A percentile compares a stretch with the other conserved stretches of the same genome.
These are phyloP conservation scores for Leccinum obscurum DNA, from an alignment of 768 basidiomycete genomes.

Conservation along the genomic window DNA sequence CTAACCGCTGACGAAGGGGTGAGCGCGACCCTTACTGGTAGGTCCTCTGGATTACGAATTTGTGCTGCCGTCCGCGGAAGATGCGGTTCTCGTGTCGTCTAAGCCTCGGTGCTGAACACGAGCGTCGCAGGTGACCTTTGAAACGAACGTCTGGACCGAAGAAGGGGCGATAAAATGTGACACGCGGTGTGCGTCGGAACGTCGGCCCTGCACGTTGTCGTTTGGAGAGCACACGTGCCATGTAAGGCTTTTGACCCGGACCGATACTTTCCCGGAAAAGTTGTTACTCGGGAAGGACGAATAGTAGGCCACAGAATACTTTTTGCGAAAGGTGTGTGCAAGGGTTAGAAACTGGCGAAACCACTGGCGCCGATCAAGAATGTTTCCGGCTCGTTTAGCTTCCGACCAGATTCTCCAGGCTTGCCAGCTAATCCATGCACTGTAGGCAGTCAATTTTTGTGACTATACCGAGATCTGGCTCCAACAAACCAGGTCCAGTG, in stretches of 20 bases:
- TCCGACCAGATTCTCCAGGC: background rate
- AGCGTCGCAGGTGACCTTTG: background rate
- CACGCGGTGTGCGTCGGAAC: background rate
- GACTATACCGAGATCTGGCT: background rate
- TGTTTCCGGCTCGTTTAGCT: background rate
- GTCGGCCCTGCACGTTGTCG: slow-evolving; percentile 5
- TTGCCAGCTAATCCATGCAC: background rate
- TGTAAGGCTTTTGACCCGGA: slow-evolving; percentile 8
- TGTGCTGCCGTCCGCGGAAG: background rate
- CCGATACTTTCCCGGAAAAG: slow-evolving; percentile 9
- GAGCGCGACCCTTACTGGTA: background rate
- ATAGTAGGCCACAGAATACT: background rate
- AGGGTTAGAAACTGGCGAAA: background rate
- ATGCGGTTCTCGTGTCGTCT: background rate
- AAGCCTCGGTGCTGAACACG: background rate
- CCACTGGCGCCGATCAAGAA: background rate
- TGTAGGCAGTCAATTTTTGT: background rate
- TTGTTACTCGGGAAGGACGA: slow-evolving; percentile 6
- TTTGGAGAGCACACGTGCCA: slow-evolving; percentile 13
- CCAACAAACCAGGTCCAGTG: background rate
- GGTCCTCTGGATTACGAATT: background rate
- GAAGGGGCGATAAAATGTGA: background rate
- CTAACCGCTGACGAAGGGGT: background rate
- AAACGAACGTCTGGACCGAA: background rate
- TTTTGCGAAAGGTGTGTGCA: slow-evolving; percentile 7